Base-by-base conservation (phyloP, 257 asterid genomes). In the Nicotiana paniculata region DNA sequence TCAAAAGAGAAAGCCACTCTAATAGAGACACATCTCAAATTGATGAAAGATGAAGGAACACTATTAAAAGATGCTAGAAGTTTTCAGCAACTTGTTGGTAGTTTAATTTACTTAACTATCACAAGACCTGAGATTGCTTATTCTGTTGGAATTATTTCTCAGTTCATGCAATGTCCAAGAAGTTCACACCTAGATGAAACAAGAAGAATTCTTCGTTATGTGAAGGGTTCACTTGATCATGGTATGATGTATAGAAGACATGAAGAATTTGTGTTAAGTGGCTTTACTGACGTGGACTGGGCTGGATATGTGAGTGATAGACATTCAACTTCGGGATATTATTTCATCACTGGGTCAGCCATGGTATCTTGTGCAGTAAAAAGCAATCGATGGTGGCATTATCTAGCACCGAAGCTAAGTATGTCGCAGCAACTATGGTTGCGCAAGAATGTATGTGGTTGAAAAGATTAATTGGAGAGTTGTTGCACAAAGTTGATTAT, bases 91-190 rank as follows among this genome's bases (percentile, higher is more conserved):
- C 7, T 35, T 35, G 39, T 35, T 35, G 39, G 39, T 35, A 5
- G 6, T 5, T 35, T 35, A 35, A 35, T 64, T 13, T 84, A 81
- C 46, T 84, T 78, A 84, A 3, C 55, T 21, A 62, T 81, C 82
- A 67, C 74, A 81, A 11, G 83, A 12, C 86, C 69, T 1, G 83
- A 83, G 1, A 85, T 83, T 72, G 11, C 87, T 5, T 85, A 82
- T 26, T 70, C 72, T 54, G 72, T 86, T 1, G 53, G 86, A 10
- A 86, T 83, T 6, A 5, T 83, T 1, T 84, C 85, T 4, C 85
- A 84, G 3, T 85, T 85, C 46, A 86, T 86, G 90, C 72, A 81
- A 0, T 12, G 1, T 2, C 81, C 81, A 81, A 30, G 75, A 24
- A 68, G 12, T 28, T 8, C 5, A 10, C 85, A 83, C 58, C 59